Percentiles rank a stretch among this genome's conserved stretches.
These are phyloP conservation scores for Xylariaceae sp. DNA, from an alignment of 2,329 filamentous ascomycete genomes.

Conservation along the genomic window DNA sequence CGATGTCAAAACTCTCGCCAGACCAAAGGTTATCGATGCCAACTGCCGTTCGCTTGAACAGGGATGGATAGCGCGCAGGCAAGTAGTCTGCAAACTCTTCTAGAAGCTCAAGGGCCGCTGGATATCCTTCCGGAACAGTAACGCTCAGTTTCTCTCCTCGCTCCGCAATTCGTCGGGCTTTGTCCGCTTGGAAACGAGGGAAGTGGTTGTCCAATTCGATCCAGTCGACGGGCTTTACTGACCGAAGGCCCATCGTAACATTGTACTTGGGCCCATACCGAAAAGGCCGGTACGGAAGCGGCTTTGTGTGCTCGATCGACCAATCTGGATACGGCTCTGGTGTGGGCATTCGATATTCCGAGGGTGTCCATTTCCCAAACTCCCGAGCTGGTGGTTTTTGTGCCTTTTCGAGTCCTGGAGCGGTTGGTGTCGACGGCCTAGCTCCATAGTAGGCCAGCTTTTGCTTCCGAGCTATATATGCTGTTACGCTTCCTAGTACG, in stretches of 20 bases:
- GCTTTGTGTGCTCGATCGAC: slow-evolving; percentile 65
- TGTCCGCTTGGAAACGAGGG: slow-evolving; percentile 67
- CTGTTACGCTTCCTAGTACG: slow-evolving; percentile 13
- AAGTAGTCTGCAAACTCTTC: slow-evolving; percentile 71
- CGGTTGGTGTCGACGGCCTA: slow-evolving; percentile 23
- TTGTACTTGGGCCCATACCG: slow-evolving; percentile 73
- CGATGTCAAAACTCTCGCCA: slow-evolving; percentile 66
- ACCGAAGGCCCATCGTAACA: slow-evolving; percentile 73
- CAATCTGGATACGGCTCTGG: slow-evolving; percentile 60
- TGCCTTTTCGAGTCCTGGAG: slow-evolving; percentile 25
- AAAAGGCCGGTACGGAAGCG: slow-evolving; percentile 75
- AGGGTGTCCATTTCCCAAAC: slow-evolving; percentile 27
- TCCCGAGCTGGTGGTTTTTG: slow-evolving; percentile 19
- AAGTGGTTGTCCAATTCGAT: slow-evolving; percentile 83
- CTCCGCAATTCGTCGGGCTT: slow-evolving; percentile 62
- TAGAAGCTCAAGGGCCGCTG: slow-evolving; percentile 70
- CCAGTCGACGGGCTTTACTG: slow-evolving; percentile 68
- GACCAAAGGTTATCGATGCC: slow-evolving; percentile 71
- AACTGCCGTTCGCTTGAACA: slow-evolving; percentile 60
- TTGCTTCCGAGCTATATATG: slow-evolving; percentile 18
- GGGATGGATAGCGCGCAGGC: slow-evolving; percentile 67
- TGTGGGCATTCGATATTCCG: slow-evolving; percentile 25
- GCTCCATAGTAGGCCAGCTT: slow-evolving; percentile 6
- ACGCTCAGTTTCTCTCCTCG: slow-evolving; percentile 63
- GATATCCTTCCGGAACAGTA: slow-evolving; percentile 66